phyloP scores from a whole-genome alignment of 495 filamentous ascomycete genomes.

The Glarea lozoyensis region DNA sequence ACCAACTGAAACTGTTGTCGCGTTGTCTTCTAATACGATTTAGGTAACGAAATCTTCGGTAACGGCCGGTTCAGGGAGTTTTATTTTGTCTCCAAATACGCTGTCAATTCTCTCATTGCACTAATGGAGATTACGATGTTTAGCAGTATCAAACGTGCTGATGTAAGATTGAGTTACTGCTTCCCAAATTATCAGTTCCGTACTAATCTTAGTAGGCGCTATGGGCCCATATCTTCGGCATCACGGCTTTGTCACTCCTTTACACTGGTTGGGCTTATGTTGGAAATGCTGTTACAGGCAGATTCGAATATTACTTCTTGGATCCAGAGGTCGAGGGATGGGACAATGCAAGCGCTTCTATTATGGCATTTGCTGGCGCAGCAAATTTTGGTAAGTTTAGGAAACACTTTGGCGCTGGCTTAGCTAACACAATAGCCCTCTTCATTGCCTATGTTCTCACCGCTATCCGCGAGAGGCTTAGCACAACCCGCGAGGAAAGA shows the following conservation, averaged over 20 bases:
- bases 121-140: constrained; percentile 36
- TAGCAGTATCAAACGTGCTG: constrained; percentile 39
- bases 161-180: constrained; percentile 28
- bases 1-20: background rate
- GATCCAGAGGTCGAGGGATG: constrained; percentile 28
- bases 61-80: constrained; percentile 21
- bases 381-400: constrained; percentile 27
- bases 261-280: constrained; percentile 41
- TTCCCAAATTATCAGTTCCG: background rate
- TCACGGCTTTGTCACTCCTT: constrained; percentile 26
- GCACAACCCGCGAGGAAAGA: constrained; percentile 14
- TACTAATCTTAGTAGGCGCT: constrained; percentile 7
- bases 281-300: constrained; percentile 35
- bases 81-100: constrained; percentile 35
- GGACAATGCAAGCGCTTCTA: constrained; percentile 26
- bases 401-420: background rate
- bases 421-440: constrained; percentile 29
- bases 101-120: constrained; percentile 31
- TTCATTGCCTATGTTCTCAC: constrained; percentile 33
- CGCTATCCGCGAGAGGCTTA: constrained; percentile 33
- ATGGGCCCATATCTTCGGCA: constrained; percentile 24
- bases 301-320: constrained; percentile 40
- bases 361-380: constrained; percentile 26
- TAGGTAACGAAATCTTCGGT: constrained; percentile 8
- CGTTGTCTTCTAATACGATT: background rate